These are phyloP conservation scores for Pleurotus eryngii DNA, from an alignment of 768 basidiomycete species.

Conservation along the genomic window DNA sequence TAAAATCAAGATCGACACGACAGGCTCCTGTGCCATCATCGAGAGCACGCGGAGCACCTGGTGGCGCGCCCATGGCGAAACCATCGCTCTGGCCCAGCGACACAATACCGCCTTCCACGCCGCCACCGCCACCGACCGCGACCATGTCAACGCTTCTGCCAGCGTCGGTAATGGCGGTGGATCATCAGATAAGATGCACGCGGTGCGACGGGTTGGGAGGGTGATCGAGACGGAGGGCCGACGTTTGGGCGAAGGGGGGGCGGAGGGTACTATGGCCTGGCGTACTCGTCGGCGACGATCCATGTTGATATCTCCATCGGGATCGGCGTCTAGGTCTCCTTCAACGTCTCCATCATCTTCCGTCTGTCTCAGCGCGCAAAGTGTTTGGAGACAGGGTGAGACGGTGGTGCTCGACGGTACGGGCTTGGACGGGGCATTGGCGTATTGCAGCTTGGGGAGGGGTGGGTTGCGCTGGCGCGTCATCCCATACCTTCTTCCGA, in stretches of 20 bases:
- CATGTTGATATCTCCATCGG: constrained; percentile 56
- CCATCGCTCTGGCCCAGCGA: constrained; percentile 80
- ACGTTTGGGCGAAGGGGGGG: constrained; percentile 31
- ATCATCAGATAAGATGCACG: constrained; percentile 40
- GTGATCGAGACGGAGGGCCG: constrained; percentile 16
- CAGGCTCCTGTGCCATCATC: constrained; percentile 25
- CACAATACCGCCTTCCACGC: constrained; percentile 75
- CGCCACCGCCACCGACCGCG: constrained; percentile 29
- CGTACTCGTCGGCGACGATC: constrained; percentile 22
- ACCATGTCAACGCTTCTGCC: constrained; percentile 20
- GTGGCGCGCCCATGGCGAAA: constrained; percentile 87
- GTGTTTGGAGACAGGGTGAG: constrained; percentile 41
- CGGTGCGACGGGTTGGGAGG: constrained; percentile 26
- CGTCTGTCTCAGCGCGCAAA: constrained; percentile 65
- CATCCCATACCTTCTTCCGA: constrained; percentile 66
- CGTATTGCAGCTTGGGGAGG: constrained; percentile 16
- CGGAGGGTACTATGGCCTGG: constrained; percentile 12
- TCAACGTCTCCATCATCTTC: constrained; percentile 69
- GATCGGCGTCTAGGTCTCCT: constrained; percentile 32
- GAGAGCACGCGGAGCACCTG: constrained; percentile 78
- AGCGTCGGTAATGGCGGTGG: constrained; percentile 36
- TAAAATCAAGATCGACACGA: constrained; percentile 14
- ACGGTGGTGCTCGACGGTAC: constrained; percentile 13
- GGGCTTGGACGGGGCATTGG: constrained; percentile 28
- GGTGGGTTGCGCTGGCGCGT: constrained; percentile 10